A percentile compares a stretch with the other conserved stretches of the same genome.
These are phyloP conservation scores for Peniophora sp. DNA, from an alignment of 1,284 basidiomycete species.

Conservation along the genomic window DNA sequence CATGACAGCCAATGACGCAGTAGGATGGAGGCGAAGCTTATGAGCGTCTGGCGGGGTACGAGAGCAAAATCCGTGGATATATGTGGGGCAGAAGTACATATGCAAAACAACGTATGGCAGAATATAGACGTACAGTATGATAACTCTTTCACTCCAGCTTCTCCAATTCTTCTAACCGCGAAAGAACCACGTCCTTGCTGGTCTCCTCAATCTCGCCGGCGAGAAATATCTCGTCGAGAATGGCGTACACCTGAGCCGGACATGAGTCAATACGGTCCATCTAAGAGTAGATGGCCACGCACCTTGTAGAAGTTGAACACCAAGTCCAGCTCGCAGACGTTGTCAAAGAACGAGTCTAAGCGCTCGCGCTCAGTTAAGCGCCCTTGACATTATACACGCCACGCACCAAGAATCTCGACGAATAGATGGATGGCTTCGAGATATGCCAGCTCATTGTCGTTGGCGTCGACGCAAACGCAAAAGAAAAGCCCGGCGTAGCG, in stretches of 20 bases:
- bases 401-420: conserved; percentile 92
- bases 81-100: neutral
- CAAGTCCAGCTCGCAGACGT: conserved; percentile 94
- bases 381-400: neutral
- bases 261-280: neutral
- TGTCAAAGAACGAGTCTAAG: conserved; percentile 95
- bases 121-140: neutral
- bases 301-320: conserved; percentile 99
- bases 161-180: conserved; percentile 84
- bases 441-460: conserved; percentile 97
- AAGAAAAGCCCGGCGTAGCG: conserved; percentile 98
- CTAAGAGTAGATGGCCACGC: conserved; percentile 5
- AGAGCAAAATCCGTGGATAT: neutral
- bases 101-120: neutral
- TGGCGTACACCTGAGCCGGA: conserved; percentile 79
- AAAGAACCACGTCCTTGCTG: conserved; percentile 89
- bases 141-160: conserved; percentile 70
- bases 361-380: neutral
- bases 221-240: conserved; percentile 97
- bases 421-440: conserved; percentile 97
- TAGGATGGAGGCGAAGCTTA: neutral
- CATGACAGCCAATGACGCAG: neutral
- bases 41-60: neutral
- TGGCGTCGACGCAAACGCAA: conserved; percentile 94
- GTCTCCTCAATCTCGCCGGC: conserved; percentile 99